These are phyloP conservation scores for Dictyostelium capitatum DNA, from an alignment of 78 protist genomes.

Conservation along the genomic window DNA sequence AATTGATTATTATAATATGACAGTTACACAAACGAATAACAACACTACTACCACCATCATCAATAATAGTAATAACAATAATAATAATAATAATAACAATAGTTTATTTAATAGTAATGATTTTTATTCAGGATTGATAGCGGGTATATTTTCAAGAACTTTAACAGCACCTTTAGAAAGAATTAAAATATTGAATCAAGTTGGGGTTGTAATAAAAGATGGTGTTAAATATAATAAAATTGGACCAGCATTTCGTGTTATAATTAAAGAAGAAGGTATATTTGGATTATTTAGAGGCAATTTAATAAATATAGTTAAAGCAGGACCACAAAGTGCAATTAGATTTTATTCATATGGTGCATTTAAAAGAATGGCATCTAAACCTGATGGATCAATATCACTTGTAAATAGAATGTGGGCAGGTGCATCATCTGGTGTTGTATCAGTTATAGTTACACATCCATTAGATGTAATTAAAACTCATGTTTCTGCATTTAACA, in stretches of 20 bases:
- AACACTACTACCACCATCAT: not conserved
- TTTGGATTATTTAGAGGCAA: slow-evolving; percentile 67
- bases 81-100: not conserved
- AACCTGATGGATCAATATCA: not conserved
- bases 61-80: not conserved
- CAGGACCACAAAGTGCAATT: slow-evolving; percentile 74
- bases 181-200: slow-evolving; percentile 62
- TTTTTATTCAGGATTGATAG: slow-evolving; percentile 41
- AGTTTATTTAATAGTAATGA: slow-evolving; percentile 13
- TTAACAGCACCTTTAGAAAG: slow-evolving; percentile 84
- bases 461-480: slow-evolving; percentile 70
- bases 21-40: not conserved
- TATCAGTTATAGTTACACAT: slow-evolving; percentile 41
- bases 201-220: not conserved
- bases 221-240: slow-evolving; percentile 44
- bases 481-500: not conserved
- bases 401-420: slow-evolving; percentile 51
- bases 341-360: slow-evolving; percentile 56
- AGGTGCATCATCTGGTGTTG: slow-evolving; percentile 75
- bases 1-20: not conserved
- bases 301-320: slow-evolving; percentile 35
- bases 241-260: slow-evolving; percentile 16
- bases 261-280: slow-evolving; percentile 51
- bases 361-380: slow-evolving; percentile 34
- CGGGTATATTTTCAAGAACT: slow-evolving; percentile 79